phyloP scores from a whole-genome alignment of 2,329 filamentous ascomycete species.

The Diatrype stigma region DNA sequence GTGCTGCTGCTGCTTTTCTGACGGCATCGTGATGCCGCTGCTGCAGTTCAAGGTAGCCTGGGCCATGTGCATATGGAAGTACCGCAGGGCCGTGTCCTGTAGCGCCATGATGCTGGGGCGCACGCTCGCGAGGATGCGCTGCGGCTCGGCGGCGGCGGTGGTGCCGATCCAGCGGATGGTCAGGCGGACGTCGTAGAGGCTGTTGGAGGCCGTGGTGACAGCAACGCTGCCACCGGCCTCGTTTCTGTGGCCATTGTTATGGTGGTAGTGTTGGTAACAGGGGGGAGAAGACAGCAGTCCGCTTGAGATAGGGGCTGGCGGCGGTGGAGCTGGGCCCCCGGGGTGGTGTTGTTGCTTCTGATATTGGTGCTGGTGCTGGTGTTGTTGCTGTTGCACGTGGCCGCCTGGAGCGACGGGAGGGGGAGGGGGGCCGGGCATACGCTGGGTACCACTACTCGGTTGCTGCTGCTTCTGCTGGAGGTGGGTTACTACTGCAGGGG shows the following conservation, averaged over 20 bases:
- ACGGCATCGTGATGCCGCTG: not conserved
- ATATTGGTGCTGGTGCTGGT: not conserved
- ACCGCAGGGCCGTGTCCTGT: slow-evolving; percentile 18
- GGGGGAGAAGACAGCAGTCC: not conserved
- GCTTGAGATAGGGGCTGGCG: not conserved
- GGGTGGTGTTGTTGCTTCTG: not conserved
- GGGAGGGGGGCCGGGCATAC: not conserved
- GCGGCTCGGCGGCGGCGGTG: slow-evolving; percentile 22
- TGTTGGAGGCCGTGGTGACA: not conserved
- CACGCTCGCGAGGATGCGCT: slow-evolving; percentile 19
- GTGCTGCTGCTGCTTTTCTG: not conserved
- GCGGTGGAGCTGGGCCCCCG: not conserved
- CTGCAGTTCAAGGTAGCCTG: slow-evolving; percentile 5
- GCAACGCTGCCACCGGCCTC: not conserved
- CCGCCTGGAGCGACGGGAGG: not conserved
- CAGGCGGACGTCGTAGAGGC: slow-evolving; percentile 21
- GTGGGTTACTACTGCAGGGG: not conserved
- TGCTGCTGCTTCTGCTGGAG: not conserved
- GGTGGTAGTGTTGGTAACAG: not conserved
- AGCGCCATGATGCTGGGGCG: slow-evolving; percentile 22
- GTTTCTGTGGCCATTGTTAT: not conserved
- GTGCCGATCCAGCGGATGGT: slow-evolving; percentile 22
- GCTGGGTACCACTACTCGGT: too few relatives aligned
- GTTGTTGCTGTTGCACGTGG: not conserved
- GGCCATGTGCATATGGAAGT: slow-evolving; percentile 14